A percentile compares a stretch with the other conserved stretches of the same genome.
These are phyloP conservation scores for Marasmius oreades DNA, from an alignment of 1,284 basidiomycete genomes.

Conservation along the genomic window DNA sequence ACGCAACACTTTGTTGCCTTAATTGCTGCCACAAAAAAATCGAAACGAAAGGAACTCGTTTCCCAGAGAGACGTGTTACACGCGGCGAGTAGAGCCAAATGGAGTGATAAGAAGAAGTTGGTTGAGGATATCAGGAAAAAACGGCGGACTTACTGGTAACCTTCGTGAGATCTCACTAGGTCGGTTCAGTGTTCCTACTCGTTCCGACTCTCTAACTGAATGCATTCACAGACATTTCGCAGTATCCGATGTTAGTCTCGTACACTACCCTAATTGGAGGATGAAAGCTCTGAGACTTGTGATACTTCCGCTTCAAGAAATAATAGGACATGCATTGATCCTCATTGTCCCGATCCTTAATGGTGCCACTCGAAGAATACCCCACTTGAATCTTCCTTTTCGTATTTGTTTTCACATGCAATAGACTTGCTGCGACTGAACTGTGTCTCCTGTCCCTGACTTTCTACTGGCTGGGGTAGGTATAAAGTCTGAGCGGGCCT, in stretches of 20 bases:
- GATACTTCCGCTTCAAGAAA: background rate
- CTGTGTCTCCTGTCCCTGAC: background rate
- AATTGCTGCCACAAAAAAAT: conserved; percentile 52
- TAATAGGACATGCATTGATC: background rate
- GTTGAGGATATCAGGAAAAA: conserved; percentile 52
- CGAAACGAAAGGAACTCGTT: conserved; percentile 36
- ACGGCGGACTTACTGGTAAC: conserved; percentile 58
- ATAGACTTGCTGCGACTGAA: background rate
- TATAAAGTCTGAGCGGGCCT: background rate
- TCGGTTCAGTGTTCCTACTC: background rate
- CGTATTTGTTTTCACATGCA: too few relatives aligned
- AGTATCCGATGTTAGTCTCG: background rate
- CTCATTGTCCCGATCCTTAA: conserved; percentile 5
- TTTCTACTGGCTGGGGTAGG: background rate
- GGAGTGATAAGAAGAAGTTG: conserved; percentile 58
- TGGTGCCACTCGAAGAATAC: background rate
- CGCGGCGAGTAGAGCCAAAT: conserved; percentile 39
- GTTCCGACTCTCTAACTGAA: background rate
- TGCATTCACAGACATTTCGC: background rate
- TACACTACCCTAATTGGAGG: background rate
- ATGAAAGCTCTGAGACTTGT: background rate
- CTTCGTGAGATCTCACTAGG: conserved; percentile 3
- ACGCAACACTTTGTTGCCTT: conserved; percentile 51
- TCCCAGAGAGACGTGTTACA: conserved; percentile 37
- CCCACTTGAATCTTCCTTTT: background rate